Base-by-base conservation (phyloP, 768 basidiomycete species). In the Pleurotus djamor region DNA sequence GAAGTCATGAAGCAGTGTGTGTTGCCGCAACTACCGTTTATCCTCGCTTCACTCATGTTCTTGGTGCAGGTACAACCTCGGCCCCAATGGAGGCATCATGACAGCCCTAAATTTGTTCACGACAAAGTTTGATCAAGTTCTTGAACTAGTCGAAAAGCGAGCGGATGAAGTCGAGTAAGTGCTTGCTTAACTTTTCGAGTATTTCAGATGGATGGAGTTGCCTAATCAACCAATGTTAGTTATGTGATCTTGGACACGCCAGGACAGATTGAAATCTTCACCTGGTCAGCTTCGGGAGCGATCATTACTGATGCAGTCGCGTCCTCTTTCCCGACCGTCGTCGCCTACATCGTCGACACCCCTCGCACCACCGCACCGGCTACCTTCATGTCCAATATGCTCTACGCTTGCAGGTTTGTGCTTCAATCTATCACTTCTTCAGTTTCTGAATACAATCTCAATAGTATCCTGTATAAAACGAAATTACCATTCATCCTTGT, bases 1-100 rank as follows among this genome's bases (percentile, higher is more conserved):
- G 91, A 99, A 74, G 96, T 99, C 66, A 99, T 99, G 97, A 96
- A 97, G 84, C 95, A 98, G 94, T 97, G 80, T 79, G 89, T 88
- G 65, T 67, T 67, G 60, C 57, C 70, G 68, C 65, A 10, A 14
- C 44, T 56, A 7, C 16, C 16, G 45, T 36, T 12, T 32, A 50
- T 48, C 45, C 14, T 35, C 35, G 48, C 21, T 41, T 50, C 37
- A 49, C 33, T 50, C 47, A 48, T n/a, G n/a, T 12, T 45, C 12
- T 7, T 45, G 33, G 61, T 58, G 61, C 76, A 97, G 95, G 77
- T 99, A 99, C 76, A 98, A 98, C 72, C 79, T 99, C 59, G 97
- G 97, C 4, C 97, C 97, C 1, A 99, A 98, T 71, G 97, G 97
- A 33, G 97, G 95, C 28, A 99, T 99, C 65, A 72, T 99, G 71